Evolutionary conservation across 805 yeast species (phyloP).

Genomic region (Saccharomycopsis capsularis): DNA sequence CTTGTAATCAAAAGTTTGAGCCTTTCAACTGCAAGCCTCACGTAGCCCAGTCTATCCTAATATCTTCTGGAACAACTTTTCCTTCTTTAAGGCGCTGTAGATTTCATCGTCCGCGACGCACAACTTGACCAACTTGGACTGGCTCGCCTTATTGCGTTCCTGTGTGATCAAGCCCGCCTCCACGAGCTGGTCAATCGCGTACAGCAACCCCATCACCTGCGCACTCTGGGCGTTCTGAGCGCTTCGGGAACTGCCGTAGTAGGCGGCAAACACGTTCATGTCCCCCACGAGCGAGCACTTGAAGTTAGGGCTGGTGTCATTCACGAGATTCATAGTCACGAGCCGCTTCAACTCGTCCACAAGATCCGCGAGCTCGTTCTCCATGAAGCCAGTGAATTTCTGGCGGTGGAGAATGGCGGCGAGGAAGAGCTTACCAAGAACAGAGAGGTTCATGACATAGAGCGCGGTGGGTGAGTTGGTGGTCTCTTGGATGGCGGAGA

Average conservation of each 20-base stretch:
- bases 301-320: constrained; percentile 8
- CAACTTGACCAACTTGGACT: constrained; percentile 57
- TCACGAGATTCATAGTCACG: constrained; percentile 33
- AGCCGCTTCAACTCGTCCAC: constrained; percentile 66
- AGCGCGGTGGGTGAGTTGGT: constrained; percentile 64
- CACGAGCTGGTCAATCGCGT: constrained; percentile 57
- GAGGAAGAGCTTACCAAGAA: constrained; percentile 66
- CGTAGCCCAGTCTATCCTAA: too few species aligned
- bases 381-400: constrained; percentile 64
- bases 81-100: constrained; percentile 50
- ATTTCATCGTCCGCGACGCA: constrained; percentile 69
- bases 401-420: constrained; percentile 57
- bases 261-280: constrained; percentile 12
- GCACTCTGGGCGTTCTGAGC: background rate
- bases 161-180: constrained; percentile 73
- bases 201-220: constrained; percentile 45
- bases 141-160: constrained; percentile 62
- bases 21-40: too few species aligned
- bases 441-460: constrained; percentile 53
- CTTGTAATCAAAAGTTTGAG: too few species aligned
- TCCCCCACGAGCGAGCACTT: constrained; percentile 3
- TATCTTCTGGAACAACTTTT: constrained; percentile 28
- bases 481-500: constrained; percentile 73
- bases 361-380: constrained; percentile 66
- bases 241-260: background rate